Conservation (phyloP, 2,329 filamentous ascomycete species). For the Sclerotinia borealis region DNA sequence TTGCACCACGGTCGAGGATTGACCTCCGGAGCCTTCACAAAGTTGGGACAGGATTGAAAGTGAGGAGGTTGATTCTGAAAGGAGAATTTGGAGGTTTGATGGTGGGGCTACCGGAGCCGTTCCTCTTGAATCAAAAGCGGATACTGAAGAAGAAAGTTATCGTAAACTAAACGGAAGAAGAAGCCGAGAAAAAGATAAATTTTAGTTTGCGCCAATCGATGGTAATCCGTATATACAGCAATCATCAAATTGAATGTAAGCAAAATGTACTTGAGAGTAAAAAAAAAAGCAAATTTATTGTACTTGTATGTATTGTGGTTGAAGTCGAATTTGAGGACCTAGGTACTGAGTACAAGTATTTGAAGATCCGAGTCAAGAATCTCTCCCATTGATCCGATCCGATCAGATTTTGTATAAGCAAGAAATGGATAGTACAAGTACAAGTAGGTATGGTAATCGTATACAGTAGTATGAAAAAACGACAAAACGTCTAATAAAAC, state of each 20-base stretch:
- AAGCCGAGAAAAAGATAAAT: constrained; percentile 6
- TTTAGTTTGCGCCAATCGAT: neutral
- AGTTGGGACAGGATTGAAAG: neutral
- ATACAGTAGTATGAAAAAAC: no score
- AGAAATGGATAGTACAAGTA: neutral
- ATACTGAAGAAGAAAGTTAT: neutral
- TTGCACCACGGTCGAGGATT: constrained; percentile 12
- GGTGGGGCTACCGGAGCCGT: constrained; percentile 16
- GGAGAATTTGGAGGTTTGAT: constrained; percentile 14
- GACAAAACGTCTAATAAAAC: no score
- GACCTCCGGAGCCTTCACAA: constrained; percentile 14
- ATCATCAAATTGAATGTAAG: neutral
- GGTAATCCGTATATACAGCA: neutral
- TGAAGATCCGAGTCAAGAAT: neutral
- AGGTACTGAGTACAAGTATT: no score
- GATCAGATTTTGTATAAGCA: neutral
- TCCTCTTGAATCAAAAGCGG: constrained; percentile 12
- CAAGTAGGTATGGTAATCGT: no score
- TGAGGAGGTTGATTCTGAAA: constrained; percentile 11
- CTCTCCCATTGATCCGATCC: neutral
- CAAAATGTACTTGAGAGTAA: neutral
- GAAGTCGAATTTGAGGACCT: neutral
- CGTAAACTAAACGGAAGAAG: constrained; percentile 4
- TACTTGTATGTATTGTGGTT: neutral
- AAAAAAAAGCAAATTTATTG: neutral